Evolutionary conservation across 2,329 filamentous ascomycete genomes (phyloP).

Genomic region (Aspergillus glaucus): DNA sequence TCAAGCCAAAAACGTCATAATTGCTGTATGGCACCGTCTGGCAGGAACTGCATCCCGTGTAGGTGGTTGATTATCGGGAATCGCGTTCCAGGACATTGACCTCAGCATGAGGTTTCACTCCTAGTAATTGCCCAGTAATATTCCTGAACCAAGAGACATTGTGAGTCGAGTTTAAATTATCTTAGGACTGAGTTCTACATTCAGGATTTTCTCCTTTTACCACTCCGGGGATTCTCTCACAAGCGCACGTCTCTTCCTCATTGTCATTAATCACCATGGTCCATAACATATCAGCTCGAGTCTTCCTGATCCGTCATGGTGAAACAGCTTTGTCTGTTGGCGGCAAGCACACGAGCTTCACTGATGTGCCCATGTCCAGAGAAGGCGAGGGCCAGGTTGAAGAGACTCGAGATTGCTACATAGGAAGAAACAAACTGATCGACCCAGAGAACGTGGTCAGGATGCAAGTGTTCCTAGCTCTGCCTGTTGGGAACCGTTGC

Average conservation of each 20-base stretch:
- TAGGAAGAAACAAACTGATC: slow-evolving; percentile 5
- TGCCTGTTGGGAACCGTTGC: too few relatives aligned
- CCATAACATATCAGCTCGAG: slow-evolving; percentile 4
- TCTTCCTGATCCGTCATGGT: slow-evolving; percentile 13
- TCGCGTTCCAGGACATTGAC: slow-evolving; percentile 1
- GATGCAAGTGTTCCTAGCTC: slow-evolving; percentile 3
- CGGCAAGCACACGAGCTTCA: slow-evolving; percentile 8
- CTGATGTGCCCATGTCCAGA: slow-evolving; percentile 6
- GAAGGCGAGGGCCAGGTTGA: slow-evolving; percentile 4
- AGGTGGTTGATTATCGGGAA: not conserved
- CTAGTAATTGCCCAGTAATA: not conserved
- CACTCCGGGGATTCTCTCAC: not conserved
- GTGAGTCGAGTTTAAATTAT: too few relatives aligned
- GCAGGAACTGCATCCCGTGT: not conserved
- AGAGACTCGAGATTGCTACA: not conserved
- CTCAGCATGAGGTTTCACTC: slow-evolving; percentile 2
- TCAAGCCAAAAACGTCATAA: not conserved
- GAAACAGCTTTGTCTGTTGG: slow-evolving; percentile 10
- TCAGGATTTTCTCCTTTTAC: too few relatives aligned
- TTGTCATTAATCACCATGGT: not conserved
- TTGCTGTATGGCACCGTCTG: not conserved
- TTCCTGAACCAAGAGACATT: too few relatives aligned
- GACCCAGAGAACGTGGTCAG: slow-evolving; percentile 4
- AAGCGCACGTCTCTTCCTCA: not conserved
- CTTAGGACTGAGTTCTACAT: too few relatives aligned